Evolutionary conservation across 257 asterid species (phyloP), one percentile per base, ranked within the genome.

Genomic region (Scutellaria baicalensis): DNA sequence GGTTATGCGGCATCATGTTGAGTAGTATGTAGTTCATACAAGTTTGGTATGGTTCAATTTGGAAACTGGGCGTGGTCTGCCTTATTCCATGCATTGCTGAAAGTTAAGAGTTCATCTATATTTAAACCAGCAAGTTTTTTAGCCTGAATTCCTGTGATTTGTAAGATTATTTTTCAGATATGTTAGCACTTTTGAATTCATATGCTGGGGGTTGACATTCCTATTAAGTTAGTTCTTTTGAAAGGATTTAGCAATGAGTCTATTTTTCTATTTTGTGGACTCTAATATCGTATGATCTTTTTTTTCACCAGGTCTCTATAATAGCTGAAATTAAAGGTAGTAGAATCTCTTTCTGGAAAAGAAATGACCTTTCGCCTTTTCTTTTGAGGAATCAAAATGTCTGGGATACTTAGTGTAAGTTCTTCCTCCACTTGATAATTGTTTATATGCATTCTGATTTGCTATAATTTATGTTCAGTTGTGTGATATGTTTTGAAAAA

Each of bases 401-500:
- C 88, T 3, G 85, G 85, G 68, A 75, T 83, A 51, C 82, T 83
- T 58, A 70, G 83, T 74, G 88, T 83, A 72, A 78, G 84, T 66
- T 55, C 21, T 44, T 76, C 74, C 66, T 17, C 43, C 60, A 39
- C 44, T 59, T 55, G 68, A 40, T 66, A 61, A n/a, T 9, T 61
- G 33, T 39, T 70, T 54, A 5, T 33, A 57, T 6, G 55, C 52
- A 31, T 45, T 43, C 56, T 55, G 39, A 13, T 16, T 38, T 35
- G 23, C 40, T 55, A n/a, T n/a, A 49, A 48, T 54, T 35, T 31
- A 51, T 73, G 59, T 61, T 57, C 50, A 76, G 39, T 16, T 49
- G 45, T 49, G 45, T 16, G 44, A 48, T 44, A 38, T 7, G 35
- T 50, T 4, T 43, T 64, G 59, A 64, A 61, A n/a, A 17, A 14